Base-by-base conservation (phyloP, 1,139 yeast genomes). In the Zygosaccharomyces pseudobailii region DNA sequence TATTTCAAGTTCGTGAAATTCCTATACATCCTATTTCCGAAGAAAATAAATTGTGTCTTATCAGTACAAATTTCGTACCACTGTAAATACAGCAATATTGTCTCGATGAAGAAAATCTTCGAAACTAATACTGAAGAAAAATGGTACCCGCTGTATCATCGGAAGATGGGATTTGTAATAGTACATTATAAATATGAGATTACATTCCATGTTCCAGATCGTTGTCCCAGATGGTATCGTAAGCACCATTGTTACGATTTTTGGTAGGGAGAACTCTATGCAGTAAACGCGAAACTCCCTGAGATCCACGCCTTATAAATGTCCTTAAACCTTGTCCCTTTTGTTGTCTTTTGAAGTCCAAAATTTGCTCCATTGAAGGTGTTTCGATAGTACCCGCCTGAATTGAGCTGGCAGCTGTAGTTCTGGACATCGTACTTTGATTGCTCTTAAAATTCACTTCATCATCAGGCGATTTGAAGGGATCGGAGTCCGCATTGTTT, bases 401-500 rank as follows among this genome's bases (percentile, higher is more conserved):
- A 28, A 42, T 20, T 24, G 37, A 13, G 32, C 43, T 48, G n/a
- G 45, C 43, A 17, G 47, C 45, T 5, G 49, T 48, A 8, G 41
- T 39, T 27, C 48, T 41, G 17, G 54, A 53, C 36, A 42, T 42
- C 30, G 50, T 33, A 37, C 56, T 50, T 39, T 53, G 55, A 33
- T 46, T 50, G 28, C 52, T 51, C 28, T 51, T 44, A 9, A 46
- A 42, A 38, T 41, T 41, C 25, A 45, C 43, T 25, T 39, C 52
- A 27, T 42, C 39, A 13, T 35, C 36, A 7, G 35, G 39, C 10
- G 40, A n/a, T 22, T 73, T 62, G 6, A 69, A 70, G 7, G 64
- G 42, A 6, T 70, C 68, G 0, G 73, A 71, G 3, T 63, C 59
- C 2, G 66, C 32, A 7, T 46, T 42, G 20, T 50, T 52, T 4